Percentiles rank a stretch among this genome's conserved stretches.
phyloP scores from a whole-genome alignment of 805 yeast species.

The Myxozyma neotropica region DNA sequence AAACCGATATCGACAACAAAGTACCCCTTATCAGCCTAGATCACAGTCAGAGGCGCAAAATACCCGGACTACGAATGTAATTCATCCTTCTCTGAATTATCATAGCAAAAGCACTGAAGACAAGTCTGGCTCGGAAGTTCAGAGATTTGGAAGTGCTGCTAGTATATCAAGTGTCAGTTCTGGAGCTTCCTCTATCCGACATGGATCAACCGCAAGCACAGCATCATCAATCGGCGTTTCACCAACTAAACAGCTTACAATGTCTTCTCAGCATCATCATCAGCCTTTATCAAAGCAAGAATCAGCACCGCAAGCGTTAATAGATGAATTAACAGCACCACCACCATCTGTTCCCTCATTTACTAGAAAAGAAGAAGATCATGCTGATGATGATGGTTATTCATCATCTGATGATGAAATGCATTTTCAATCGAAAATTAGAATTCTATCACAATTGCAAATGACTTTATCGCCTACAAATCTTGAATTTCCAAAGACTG shows the following conservation, averaged over 20 bases:
- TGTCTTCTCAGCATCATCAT: neutral
- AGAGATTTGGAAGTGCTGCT: neutral
- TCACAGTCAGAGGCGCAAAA: no score
- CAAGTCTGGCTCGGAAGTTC: no score
- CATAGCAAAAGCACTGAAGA: no score
- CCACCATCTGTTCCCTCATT: neutral
- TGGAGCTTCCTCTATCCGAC: neutral
- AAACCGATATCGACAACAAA: no score
- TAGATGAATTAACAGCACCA: neutral
- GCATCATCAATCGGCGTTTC: neutral
- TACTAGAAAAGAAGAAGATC: neutral
- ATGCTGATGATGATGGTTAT: neutral
- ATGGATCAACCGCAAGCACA: neutral
- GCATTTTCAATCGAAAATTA: conserved; percentile 3
- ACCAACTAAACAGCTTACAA: no score
- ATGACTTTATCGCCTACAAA: conserved; percentile 16
- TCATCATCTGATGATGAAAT: conserved; percentile 9
- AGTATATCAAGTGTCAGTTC: conserved; percentile 6
- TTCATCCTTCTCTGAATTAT: no score
- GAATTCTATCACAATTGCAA: conserved; percentile 18
- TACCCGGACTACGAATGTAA: no score
- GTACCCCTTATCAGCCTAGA: no score
- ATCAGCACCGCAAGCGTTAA: neutral
- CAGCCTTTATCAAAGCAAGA: neutral
- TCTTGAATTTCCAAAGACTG: neutral